A percentile compares a stretch with the other conserved stretches of the same genome.
phyloP scores from a whole-genome alignment of 768 basidiomycete species.

The Macrolepiota fuliginosa region DNA sequence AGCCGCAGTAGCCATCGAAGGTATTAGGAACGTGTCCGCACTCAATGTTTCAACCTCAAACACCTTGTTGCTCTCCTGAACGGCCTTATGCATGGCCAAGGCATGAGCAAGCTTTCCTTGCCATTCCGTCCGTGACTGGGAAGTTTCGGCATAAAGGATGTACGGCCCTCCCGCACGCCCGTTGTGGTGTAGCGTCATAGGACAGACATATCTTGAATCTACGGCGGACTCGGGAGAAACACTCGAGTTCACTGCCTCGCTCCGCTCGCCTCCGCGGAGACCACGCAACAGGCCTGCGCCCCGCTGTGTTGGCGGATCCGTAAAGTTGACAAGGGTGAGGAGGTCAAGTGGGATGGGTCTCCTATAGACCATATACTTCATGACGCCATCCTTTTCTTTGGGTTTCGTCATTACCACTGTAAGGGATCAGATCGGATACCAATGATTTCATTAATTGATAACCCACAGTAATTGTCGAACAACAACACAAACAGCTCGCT shows the following conservation, averaged over 20 bases:
- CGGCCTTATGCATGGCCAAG: conserved; percentile 77
- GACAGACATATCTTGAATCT: conserved; percentile 76
- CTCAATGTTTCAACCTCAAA: conserved; percentile 92
- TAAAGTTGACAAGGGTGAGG: conserved; percentile 78
- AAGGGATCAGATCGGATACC: conserved; percentile 5
- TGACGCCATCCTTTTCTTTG: conserved; percentile 54
- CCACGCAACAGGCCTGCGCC: conserved; percentile 62
- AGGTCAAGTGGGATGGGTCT: conserved; percentile 91
- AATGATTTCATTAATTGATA: background rate
- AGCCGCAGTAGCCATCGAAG: conserved; percentile 49
- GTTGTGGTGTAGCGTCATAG: conserved; percentile 85
- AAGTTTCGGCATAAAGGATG: conserved; percentile 78
- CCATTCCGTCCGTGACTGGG: conserved; percentile 78
- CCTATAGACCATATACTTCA: conserved; percentile 76
- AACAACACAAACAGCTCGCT: conserved; percentile 84
- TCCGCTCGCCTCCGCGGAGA: conserved; percentile 44
- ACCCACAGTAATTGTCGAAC: conserved; percentile 92
- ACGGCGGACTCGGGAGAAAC: conserved; percentile 9
- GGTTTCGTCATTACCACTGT: conserved; percentile 82
- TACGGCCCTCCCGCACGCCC: conserved; percentile 84
- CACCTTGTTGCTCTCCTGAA: conserved; percentile 92
- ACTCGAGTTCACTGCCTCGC: conserved; percentile 14
- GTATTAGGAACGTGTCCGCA: conserved; percentile 80
- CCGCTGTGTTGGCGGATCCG: conserved; percentile 70
- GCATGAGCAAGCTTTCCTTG: conserved; percentile 90